These are phyloP conservation scores for Lichtheimia ramosa DNA, from an alignment of 371 early-diverging fungal species.

Conservation along the genomic window DNA sequence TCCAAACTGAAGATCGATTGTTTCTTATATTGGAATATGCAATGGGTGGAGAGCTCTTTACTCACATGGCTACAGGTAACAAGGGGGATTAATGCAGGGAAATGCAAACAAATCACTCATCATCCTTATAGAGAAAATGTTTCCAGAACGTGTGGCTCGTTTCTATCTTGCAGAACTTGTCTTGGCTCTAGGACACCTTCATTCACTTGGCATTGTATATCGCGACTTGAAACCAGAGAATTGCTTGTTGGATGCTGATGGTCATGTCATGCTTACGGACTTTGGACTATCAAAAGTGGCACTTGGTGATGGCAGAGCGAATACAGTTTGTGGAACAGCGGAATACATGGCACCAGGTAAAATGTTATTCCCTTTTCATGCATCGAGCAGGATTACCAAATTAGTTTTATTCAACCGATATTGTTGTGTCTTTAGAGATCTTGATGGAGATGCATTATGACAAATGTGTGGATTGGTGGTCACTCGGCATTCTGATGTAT, in stretches of 20 bases:
- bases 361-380: background rate
- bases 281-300: constrained; percentile 89
- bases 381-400: no score
- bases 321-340: constrained; percentile 91
- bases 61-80: constrained; percentile 78
- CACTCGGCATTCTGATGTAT: constrained; percentile 87
- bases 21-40: constrained; percentile 97
- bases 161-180: constrained; percentile 89
- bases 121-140: constrained; percentile 69
- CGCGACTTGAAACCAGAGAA: constrained; percentile 92
- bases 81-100: no score
- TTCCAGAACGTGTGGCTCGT: constrained; percentile 72
- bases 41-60: constrained; percentile 98
- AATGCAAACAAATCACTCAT: no score
- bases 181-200: constrained; percentile 86
- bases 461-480: constrained; percentile 92
- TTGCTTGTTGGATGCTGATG: constrained; percentile 74
- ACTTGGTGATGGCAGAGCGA: constrained; percentile 54
- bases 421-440: constrained; percentile 52
- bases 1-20: constrained; percentile 84
- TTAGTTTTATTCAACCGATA: no score
- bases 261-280: constrained; percentile 89
- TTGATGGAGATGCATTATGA: constrained; percentile 81
- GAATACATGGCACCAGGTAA: constrained; percentile 85
- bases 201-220: constrained; percentile 86